These are phyloP conservation scores for Podospora conica DNA, from an alignment of 495 filamentous ascomycete genomes.

Conservation along the genomic window DNA sequence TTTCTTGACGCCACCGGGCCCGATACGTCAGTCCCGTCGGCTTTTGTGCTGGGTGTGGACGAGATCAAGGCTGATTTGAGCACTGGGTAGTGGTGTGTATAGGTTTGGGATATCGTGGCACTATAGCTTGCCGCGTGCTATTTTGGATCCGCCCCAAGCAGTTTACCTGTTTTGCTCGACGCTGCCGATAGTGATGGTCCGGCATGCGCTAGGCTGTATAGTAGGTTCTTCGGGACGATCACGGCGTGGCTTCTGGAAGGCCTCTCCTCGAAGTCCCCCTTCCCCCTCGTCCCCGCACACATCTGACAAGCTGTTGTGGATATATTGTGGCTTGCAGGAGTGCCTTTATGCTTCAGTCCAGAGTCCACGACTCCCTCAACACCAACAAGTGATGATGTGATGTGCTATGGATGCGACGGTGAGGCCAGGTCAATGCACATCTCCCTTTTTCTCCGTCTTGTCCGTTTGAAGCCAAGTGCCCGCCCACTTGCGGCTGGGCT, in stretches of 20 bases:
- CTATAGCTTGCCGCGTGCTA: not conserved
- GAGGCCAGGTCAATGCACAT: conserved; percentile 14
- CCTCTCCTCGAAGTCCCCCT: not conserved
- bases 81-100: not conserved
- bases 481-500: not conserved
- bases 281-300: not conserved
- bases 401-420: conserved; percentile 3
- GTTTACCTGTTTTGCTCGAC: not conserved
- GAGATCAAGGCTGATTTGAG: not conserved
- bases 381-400: not conserved
- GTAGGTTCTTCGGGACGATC: not conserved
- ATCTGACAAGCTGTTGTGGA: not conserved
- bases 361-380: conserved; percentile 1
- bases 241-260: conserved; percentile 10
- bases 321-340: conserved; percentile 9
- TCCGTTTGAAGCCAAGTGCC: not conserved
- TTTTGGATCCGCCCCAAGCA: not conserved
- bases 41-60: not conserved
- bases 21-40: not conserved
- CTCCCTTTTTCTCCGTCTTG: not conserved
- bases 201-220: not conserved
- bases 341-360: not conserved
- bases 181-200: not conserved
- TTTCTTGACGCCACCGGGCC: not conserved
- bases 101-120: not conserved